These are phyloP conservation scores for Vigna trinervia DNA, from an alignment of 306 rosid genomes.

Conservation along the genomic window DNA sequence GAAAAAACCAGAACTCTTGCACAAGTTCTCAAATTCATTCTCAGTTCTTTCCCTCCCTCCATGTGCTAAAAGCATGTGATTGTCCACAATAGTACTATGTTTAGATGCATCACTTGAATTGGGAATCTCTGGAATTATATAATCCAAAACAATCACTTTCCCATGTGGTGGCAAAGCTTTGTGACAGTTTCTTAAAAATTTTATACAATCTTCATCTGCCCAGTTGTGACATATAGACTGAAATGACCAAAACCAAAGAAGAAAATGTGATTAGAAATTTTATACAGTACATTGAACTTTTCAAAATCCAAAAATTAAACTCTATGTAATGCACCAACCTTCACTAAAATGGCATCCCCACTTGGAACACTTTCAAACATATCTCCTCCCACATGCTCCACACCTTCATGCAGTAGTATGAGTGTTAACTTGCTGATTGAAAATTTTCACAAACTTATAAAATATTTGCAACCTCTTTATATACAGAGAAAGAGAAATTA, in stretches of 20 bases:
- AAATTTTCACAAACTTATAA: background rate
- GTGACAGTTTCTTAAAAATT: conserved; percentile 24
- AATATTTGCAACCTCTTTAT: background rate
- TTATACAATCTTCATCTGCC: conserved; percentile 22
- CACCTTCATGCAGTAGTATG: background rate
- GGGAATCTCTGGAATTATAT: background rate
- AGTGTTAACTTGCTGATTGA: background rate
- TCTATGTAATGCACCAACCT: background rate
- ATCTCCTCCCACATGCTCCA: conserved; percentile 17
- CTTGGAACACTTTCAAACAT: conserved; percentile 22
- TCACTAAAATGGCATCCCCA: conserved; percentile 23
- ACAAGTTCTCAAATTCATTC: conserved; percentile 14
- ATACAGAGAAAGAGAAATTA: background rate
- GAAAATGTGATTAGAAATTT: background rate
- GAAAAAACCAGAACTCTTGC: conserved; percentile 23
- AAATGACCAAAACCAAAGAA: background rate
- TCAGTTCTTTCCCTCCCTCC: conserved; percentile 22
- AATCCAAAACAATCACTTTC: conserved; percentile 23
- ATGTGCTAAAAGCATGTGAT: background rate
- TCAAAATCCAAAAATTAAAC: background rate
- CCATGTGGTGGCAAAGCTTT: conserved; percentile 24
- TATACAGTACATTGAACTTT: background rate
- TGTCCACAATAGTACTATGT: background rate
- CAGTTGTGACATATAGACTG: conserved; percentile 25
- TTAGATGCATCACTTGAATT: background rate